phyloP scores from a whole-genome alignment of 2,329 filamentous ascomycete genomes.

The Atkinsonella texensis region DNA sequence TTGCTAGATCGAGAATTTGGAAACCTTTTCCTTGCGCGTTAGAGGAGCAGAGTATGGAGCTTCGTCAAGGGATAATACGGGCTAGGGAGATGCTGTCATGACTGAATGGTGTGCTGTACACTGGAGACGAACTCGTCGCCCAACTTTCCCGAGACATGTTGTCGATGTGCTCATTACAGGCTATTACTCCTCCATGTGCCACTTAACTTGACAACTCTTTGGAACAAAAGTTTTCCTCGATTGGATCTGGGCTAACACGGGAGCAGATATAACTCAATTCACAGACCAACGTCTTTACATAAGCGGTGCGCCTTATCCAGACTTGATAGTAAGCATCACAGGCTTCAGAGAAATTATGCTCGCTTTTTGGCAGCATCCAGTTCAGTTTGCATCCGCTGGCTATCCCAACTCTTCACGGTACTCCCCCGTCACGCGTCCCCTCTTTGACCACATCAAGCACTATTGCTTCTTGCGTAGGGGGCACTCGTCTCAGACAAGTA shows the following conservation, averaged over 20 bases:
- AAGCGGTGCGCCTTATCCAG: slow-evolving; percentile 20
- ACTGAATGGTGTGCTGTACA: slow-evolving; percentile 25
- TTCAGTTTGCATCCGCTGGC: slow-evolving; percentile 30
- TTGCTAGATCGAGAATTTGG: slow-evolving; percentile 43
- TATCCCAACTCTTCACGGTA: slow-evolving; percentile 39
- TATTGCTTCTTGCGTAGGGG: slow-evolving; percentile 39
- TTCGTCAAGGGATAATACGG: slow-evolving; percentile 21
- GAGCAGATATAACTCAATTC: slow-evolving; percentile 32
- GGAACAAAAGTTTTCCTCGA: not conserved
- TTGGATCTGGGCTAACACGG: slow-evolving; percentile 4
- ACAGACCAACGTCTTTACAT: slow-evolving; percentile 38
- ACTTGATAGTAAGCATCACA: too few relatives aligned
- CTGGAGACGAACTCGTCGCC: slow-evolving; percentile 34
- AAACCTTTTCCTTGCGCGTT: slow-evolving; percentile 44
- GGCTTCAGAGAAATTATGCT: slow-evolving; percentile 25
- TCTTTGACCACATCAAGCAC: slow-evolving; percentile 32
- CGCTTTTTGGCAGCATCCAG: slow-evolving; percentile 37
- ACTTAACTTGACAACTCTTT: slow-evolving; percentile 31
- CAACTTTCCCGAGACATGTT: slow-evolving; percentile 31
- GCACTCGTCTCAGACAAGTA: slow-evolving; percentile 39
- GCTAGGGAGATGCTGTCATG: slow-evolving; percentile 32
- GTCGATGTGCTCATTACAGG: slow-evolving; percentile 38
- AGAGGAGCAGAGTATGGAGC: slow-evolving; percentile 24
- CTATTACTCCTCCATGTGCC: slow-evolving; percentile 41
- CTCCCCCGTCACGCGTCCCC: slow-evolving; percentile 19